Base-by-base conservation (phyloP, 2,329 filamentous ascomycete genomes). In the Calonectria multiphialidica region DNA sequence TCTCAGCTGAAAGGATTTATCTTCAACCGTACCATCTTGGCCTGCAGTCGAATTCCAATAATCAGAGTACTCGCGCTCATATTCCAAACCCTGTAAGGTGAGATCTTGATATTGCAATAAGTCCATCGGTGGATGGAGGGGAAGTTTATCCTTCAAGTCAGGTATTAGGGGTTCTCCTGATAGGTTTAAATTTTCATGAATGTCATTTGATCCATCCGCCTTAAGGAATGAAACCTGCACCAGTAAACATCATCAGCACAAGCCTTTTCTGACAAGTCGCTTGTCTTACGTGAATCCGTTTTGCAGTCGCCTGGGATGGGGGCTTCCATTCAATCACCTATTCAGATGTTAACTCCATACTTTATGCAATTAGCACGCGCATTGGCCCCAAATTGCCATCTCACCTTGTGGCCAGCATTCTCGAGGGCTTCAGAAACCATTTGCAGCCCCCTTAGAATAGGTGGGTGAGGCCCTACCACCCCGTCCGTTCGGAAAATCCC, bases 1-100 rank as follows among this genome's bases (percentile, higher is more conserved):
- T 15, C 12, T 23, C 7, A 21, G 1, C 18, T 7, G 3, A 23
- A 76, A 74, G 1, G 44, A 1, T 0, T 3, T 13, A 5, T 12
- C 18, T 2, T 4, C 68, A 82, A 40, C 2, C 2, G 83, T 89
- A 30, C 86, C 87, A 0, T 89, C 90, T n/a, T 84, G 57, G 5
- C 84, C 80, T 0, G 81, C 83, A 0, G 89, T 91, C 16, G 84
- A 86, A 72, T 92, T 91, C 91, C 90, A 92, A 77, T 91, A 93
- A 64, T 93, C 90, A 80, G 91, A 86, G 74, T 93, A 93, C 21
- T 85, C 81, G 70, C 88, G 89, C 76, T 91, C 89, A 62, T 87
- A 89, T 30, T 88, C 84, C 1, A 90, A 84, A 70, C 90, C 90
- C 18, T 82, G 80, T 2, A 92, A 80, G 7, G 91, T 92, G 57